Evolutionary conservation across 257 asterid genomes (phyloP), one percentile per base, ranked within the genome.

Genomic region (Paulownia fortunei): DNA sequence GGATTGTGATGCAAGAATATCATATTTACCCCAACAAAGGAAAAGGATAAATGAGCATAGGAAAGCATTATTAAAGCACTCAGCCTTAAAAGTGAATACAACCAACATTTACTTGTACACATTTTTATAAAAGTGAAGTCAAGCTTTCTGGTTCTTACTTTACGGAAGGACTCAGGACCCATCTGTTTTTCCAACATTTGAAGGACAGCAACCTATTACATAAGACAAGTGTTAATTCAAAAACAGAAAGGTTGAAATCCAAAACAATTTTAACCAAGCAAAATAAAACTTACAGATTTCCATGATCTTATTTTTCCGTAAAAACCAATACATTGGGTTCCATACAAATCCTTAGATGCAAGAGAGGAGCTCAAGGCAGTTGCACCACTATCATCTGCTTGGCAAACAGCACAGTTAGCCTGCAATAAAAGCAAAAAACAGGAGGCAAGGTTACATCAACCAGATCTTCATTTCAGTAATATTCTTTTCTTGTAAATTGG

Each of bases 121-220:
- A 47, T 42, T 26, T 74, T 60, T 21, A 61, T 13, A 63, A 27
- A 70, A 65, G 8, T n/a, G 54, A 69, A 27, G 21, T 51, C 70
- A 54, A 56, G 79, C 26, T 79, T 68, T 76, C 56, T 58, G 76
- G 41, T 59, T 66, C 93, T 81, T 86, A 96, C 99, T 87, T 93
- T 96, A 55, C 99, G 94, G 69, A 96, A 96, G 47, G 98, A 85
- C 90, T 96, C 99, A 2, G 99, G 99, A 77, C 99, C 99, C 99
- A 96, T 96, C 87, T 96, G 99, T 80, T 96, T 96, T 84, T 96
- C 99, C 84, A 96, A 80, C 98, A 96, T 96, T 84, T 96, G 99
- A 77, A 96, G 97, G 76, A 96, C 85, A 24, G 98, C 98, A 82
- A 96, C 97, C 99, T 96, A 75, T 67, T 73, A 52, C 54, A 83